A percentile compares a stretch with the other conserved stretches of the same genome.
These are phyloP conservation scores for Arctostaphylos glauca DNA, from an alignment of 148 eudicot species.

Conservation along the genomic window DNA sequence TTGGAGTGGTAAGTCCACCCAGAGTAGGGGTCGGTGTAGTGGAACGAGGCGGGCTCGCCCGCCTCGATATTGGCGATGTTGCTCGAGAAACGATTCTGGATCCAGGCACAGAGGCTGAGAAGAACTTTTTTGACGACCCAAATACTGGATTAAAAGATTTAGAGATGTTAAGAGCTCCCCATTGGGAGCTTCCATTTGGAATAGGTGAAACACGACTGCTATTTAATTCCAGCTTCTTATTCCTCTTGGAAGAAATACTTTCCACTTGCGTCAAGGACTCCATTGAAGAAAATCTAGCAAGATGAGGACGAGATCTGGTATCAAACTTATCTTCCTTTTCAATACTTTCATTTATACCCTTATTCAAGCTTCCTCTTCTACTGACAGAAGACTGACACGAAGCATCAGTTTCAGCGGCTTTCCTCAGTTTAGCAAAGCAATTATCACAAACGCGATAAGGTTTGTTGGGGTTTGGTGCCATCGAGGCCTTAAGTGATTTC, in stretches of 20 bases:
- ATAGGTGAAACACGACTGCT: slow-evolving; percentile 97
- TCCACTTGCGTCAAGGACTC: slow-evolving; percentile 63
- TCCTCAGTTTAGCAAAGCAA: slow-evolving; percentile 73
- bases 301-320: slow-evolving; percentile 64
- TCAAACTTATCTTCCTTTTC: slow-evolving; percentile 79
- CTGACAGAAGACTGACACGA: slow-evolving; percentile 64
- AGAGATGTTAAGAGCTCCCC: slow-evolving; percentile 77
- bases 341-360: slow-evolving; percentile 43
- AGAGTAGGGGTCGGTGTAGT: slow-evolving; percentile 92
- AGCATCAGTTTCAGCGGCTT: slow-evolving; percentile 61
- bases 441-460: slow-evolving; percentile 97
- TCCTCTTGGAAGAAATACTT: slow-evolving; percentile 63
- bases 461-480: slow-evolving; percentile 96
- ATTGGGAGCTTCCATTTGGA: slow-evolving; percentile 80
- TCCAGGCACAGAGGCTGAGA: slow-evolving; percentile 99
- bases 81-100: slow-evolving; percentile 98
- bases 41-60: slow-evolving; percentile 93
- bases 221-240: slow-evolving; percentile 78
- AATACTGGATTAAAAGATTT: slow-evolving; percentile 86
- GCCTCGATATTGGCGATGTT: slow-evolving; percentile 88
- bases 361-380: slow-evolving; percentile 68
- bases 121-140: slow-evolving; percentile 91
- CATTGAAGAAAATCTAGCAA: slow-evolving; percentile 84
- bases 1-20: slow-evolving; percentile 83
- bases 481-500: slow-evolving; percentile 88